A percentile compares a stretch with the other conserved stretches of the same genome.
Conservation (phyloP, 768 basidiomycete genomes). For the Mycena belliarum region DNA sequence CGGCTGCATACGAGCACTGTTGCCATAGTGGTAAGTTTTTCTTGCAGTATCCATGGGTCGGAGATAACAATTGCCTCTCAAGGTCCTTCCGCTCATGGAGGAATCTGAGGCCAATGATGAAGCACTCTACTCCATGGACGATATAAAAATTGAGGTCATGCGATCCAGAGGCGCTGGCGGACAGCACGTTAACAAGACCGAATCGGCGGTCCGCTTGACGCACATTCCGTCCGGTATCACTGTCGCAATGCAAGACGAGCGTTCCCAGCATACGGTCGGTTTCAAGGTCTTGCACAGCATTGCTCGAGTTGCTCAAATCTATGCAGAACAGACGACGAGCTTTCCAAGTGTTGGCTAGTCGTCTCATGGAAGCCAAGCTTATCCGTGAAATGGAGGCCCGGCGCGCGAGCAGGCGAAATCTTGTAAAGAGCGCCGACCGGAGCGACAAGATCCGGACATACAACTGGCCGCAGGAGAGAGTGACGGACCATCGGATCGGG, state of each 20-base stretch:
- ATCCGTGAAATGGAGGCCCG: conserved; percentile 67
- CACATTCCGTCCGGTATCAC: conserved; percentile 92
- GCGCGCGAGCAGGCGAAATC: conserved; percentile 65
- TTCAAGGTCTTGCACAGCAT: not conserved
- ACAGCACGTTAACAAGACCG: conserved; percentile 97
- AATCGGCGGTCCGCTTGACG: conserved; percentile 93
- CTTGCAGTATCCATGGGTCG: not conserved
- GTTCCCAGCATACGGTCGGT: conserved; percentile 89
- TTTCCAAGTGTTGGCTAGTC: conserved; percentile 84
- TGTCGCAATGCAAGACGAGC: conserved; percentile 97
- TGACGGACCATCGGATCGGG: conserved; percentile 91
- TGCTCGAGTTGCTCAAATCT: too few species aligned
- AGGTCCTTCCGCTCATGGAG: conserved; percentile 84
- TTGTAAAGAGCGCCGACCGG: conserved; percentile 81
- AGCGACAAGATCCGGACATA: conserved; percentile 97
- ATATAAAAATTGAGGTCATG: conserved; percentile 93
- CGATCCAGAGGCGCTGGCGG: conserved; percentile 96
- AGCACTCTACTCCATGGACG: conserved; percentile 78
- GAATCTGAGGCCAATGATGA: conserved; percentile 60
- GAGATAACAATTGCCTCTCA: not conserved
- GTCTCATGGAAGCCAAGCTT: conserved; percentile 81
- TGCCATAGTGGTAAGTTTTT: conserved; percentile 69
- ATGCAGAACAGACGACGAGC: conserved; percentile 92
- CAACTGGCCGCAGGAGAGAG: conserved; percentile 91
- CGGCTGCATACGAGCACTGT: conserved; percentile 92